Evolutionary conservation across 202 grass and related monocot genomes (phyloP).

Genomic region (Bolboschoenoplectus hybrid): DNA sequence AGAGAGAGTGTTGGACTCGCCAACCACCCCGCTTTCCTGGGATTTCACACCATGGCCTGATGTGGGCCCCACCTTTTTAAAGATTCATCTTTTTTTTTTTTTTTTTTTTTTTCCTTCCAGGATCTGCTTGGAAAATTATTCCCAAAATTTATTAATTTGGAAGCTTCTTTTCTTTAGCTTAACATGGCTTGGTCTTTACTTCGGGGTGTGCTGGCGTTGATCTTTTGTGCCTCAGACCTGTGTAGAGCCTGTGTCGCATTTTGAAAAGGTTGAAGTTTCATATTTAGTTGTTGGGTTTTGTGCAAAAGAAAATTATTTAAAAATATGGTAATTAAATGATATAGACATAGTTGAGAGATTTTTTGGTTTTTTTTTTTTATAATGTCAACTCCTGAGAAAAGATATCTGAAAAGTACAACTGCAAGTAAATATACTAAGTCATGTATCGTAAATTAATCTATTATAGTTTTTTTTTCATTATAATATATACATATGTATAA

Average conservation of each 20-base stretch:
- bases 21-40: background rate
- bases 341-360: background rate
- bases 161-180: background rate
- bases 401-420: background rate
- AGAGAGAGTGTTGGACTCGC: slow-evolving; percentile 16
- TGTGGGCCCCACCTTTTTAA: background rate
- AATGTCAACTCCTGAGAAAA: background rate
- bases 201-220: background rate
- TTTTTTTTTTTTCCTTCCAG: background rate
- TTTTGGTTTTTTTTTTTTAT: background rate
- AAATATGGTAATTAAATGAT: background rate
- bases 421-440: too few species aligned
- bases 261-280: too few species aligned
- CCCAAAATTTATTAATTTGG: background rate
- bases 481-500: background rate
- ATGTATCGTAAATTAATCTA: too few species aligned
- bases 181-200: background rate
- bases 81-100: background rate
- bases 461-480: background rate
- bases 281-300: too few species aligned
- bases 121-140: background rate
- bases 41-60: background rate
- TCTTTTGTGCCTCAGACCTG: background rate
- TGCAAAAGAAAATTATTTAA: too few species aligned
- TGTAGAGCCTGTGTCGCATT: background rate